Percentiles rank a stretch among this genome's conserved stretches.
These are phyloP conservation scores for Soucietia sequanensis DNA, from an alignment of 805 yeast species.

Conservation along the genomic window DNA sequence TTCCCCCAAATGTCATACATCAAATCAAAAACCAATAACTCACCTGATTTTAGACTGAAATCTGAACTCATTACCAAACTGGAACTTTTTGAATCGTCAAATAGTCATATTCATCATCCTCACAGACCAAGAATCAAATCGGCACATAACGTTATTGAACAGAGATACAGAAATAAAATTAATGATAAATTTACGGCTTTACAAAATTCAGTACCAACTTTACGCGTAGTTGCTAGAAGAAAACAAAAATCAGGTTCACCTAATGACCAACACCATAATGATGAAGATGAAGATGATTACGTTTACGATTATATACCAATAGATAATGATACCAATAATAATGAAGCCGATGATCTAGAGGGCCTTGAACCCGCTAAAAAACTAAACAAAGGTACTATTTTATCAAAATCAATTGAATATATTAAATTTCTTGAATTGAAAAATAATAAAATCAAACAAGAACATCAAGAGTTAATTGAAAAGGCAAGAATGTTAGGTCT, in stretches of 20 bases:
- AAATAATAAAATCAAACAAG: slow-evolving; percentile 50
- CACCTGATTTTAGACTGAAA: too few species aligned
- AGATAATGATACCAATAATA: slow-evolving; percentile 4
- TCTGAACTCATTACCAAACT: too few species aligned
- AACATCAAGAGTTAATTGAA: slow-evolving; percentile 47
- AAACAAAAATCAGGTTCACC: slow-evolving; percentile 13
- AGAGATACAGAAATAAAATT: slow-evolving; percentile 42
- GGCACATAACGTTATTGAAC: slow-evolving; percentile 43
- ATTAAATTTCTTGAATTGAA: slow-evolving; percentile 67
- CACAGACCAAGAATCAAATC: slow-evolving; percentile 24
- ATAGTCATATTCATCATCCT: slow-evolving; percentile 5
- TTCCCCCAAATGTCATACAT: too few species aligned
- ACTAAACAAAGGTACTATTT: slow-evolving; percentile 73
- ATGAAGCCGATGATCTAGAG: slow-evolving; percentile 47
- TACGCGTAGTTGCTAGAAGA: slow-evolving; percentile 28
- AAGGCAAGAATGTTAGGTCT: slow-evolving; percentile 38
- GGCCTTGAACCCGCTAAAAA: slow-evolving; percentile 76
- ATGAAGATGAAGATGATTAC: slow-evolving; percentile 11
- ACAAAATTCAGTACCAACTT: slow-evolving; percentile 39
- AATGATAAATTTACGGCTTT: slow-evolving; percentile 40
- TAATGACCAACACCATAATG: slow-evolving; percentile 11
- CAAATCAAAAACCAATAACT: too few species aligned
- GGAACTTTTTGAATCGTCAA: too few species aligned
- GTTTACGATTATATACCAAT: slow-evolving; percentile 3
- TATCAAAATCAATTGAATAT: slow-evolving; percentile 78